phyloP scores from a whole-genome alignment of 2,329 filamentous ascomycete genomes.

The Cercospora sp. region DNA sequence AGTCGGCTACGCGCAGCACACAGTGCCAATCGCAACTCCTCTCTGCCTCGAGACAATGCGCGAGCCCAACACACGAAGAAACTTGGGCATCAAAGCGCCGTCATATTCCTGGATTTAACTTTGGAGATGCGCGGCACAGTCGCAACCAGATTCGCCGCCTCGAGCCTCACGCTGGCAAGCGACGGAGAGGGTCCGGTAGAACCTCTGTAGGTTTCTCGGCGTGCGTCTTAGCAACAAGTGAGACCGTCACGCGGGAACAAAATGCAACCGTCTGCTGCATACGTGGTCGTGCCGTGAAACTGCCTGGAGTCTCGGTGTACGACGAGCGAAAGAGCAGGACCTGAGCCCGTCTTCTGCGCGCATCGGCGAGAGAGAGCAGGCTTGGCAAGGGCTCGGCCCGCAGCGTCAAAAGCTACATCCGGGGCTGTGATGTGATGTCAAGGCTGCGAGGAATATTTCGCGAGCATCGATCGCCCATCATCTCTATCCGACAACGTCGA shows the following conservation, averaged over 20 bases:
- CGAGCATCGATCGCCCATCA: background rate
- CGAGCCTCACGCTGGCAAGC: background rate
- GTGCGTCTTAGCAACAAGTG: background rate
- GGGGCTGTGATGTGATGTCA: constrained; percentile 2
- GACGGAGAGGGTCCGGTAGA: constrained; percentile 9
- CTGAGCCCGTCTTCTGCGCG: background rate
- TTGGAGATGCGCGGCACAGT: constrained; percentile 7
- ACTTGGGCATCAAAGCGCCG: constrained; percentile 8
- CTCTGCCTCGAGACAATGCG: background rate
- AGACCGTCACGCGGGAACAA: constrained; percentile 1
- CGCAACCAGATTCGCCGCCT: constrained; percentile 3
- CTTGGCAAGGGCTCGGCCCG: background rate
- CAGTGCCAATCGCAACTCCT: background rate
- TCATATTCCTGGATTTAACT: constrained; percentile 3
- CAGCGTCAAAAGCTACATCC: background rate
- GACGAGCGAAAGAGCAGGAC: background rate
- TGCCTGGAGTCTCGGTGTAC: background rate
- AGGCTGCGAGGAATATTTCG: background rate
- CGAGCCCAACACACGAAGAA: background rate
- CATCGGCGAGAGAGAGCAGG: background rate
- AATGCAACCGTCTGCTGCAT: background rate
- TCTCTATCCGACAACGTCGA: background rate
- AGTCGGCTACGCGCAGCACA: background rate
- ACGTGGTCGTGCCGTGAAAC: constrained; percentile 8
- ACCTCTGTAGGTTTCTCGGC: constrained; percentile 5